Conservation (phyloP, 768 basidiomycete species). For the Hygrophoropsis aurantiaca region DNA sequence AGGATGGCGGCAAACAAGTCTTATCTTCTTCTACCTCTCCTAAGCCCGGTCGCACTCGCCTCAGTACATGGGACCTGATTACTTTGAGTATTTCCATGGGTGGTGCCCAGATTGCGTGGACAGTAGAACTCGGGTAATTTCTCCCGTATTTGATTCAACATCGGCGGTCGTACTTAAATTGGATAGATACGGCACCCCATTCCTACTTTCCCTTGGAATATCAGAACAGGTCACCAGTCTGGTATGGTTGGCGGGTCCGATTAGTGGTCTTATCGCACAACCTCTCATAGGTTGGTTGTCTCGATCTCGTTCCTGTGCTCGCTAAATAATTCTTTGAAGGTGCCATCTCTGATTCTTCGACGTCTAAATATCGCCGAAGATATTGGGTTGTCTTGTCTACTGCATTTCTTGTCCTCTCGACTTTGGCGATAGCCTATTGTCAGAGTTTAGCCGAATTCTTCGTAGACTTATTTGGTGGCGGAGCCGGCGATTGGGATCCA, state of each 20-base stretch:
- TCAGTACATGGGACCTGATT: constrained; percentile 68
- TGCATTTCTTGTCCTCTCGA: constrained; percentile 72
- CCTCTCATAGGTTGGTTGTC: constrained; percentile 83
- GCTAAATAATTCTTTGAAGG: constrained; percentile 44
- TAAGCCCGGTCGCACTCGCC: constrained; percentile 26
- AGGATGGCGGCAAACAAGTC: constrained; percentile 26
- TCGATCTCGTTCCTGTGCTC: constrained; percentile 1
- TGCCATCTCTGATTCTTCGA: constrained; percentile 92
- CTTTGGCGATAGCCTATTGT: constrained; percentile 82
- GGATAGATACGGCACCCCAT: constrained; percentile 90
- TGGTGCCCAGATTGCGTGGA: constrained; percentile 95
- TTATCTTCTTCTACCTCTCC: background rate
- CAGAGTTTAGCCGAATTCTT: constrained; percentile 66
- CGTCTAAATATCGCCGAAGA: constrained; percentile 85
- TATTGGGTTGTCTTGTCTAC: constrained; percentile 95
- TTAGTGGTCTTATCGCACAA: constrained; percentile 93
- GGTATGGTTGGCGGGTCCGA: constrained; percentile 95
- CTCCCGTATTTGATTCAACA: background rate
- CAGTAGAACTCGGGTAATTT: constrained; percentile 86
- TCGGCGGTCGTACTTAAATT: constrained; percentile 2
- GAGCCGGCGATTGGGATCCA: constrained; percentile 88
- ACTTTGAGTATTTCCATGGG: constrained; percentile 90
- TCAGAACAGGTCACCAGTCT: constrained; percentile 89
- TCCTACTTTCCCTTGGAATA: constrained; percentile 76
- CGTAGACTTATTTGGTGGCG: constrained; percentile 74